Evolutionary conservation across 2,329 filamentous ascomycete species (phyloP), one percentile per base, ranked within the genome.

Genomic region (Xylaria sp.): DNA sequence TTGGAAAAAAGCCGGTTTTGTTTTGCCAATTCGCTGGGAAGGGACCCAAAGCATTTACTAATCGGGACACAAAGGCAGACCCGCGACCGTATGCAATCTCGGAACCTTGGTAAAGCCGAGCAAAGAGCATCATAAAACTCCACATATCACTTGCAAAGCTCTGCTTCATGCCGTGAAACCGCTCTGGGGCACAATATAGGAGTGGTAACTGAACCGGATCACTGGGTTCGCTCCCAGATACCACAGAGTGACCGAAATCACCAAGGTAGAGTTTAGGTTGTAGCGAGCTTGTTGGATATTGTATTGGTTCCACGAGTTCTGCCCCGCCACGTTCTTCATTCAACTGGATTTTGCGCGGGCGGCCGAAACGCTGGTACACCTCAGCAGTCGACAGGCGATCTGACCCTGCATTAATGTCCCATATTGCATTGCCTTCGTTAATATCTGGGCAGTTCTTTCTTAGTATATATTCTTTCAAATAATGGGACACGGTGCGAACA

Each of bases 21-120:
- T n/a, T n/a, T 33, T 21, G 17, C 57, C 57, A 60, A 33, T 31
- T 17, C 9, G 35, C 35, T 2, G 57, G 57, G 42, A 60, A 60
- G 2, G 46, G 50, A 6, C 50, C 50, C 5, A 60, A 23, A 25
- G 51, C 35, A 12, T 37, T 31, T 2, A 51, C 47, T 8, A 46
- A 21, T 21, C 42, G 23, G 43, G 33, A 43, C 15, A 49, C 42
- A 2, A 43, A 55, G 25, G 1, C 15, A 33, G 15, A 11, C 8
- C 50, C 33, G 17, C 31, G 19, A 33, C 50, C 33, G 40, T 42
- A 45, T 9, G 42, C 14, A 11, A 45, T 21, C 25, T 45, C 42
- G 19, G 9, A 5, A 6, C 19, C 19, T 8, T 31, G 17, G 4
- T 57, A 57, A 11, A 57, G 43, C 5, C 4, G 5, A 17, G 8